phyloP scores from a whole-genome alignment of 2,329 filamentous ascomycete genomes.

The Cryphonectria naterciae region DNA sequence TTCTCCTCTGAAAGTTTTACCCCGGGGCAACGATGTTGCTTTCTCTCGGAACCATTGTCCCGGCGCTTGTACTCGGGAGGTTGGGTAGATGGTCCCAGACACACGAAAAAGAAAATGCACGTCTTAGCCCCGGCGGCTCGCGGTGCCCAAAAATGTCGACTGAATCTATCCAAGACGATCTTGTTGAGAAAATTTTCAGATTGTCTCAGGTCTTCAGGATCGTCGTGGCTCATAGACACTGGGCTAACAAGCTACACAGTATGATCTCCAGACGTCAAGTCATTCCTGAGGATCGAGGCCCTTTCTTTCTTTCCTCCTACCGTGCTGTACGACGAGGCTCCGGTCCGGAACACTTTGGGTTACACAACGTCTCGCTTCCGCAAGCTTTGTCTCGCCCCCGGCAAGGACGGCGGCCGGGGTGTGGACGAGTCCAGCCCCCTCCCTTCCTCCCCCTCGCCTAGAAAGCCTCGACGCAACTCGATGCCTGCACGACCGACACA shows the following conservation, averaged over 20 bases:
- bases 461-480: slow-evolving; percentile 8
- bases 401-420: neutral
- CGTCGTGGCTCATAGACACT: neutral
- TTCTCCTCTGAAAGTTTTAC: too few species aligned
- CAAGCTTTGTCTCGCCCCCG: slow-evolving; percentile 3
- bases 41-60: neutral
- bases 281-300: neutral
- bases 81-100: neutral
- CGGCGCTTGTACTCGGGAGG: neutral
- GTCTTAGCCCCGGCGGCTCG: neutral
- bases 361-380: slow-evolving; percentile 22
- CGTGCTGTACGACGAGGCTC: neutral
- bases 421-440: neutral
- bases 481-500: neutral
- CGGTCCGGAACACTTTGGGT: slow-evolving; percentile 5
- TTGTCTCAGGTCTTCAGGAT: neutral
- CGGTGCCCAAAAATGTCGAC: neutral
- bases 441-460: neutral
- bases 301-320: neutral
- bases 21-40: neutral
- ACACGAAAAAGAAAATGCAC: neutral
- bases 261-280: neutral
- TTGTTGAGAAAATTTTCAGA: neutral
- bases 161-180: neutral
- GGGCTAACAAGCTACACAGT: neutral